Conservation (phyloP, 768 basidiomycete genomes). For the Suillus cothurnatus region DNA sequence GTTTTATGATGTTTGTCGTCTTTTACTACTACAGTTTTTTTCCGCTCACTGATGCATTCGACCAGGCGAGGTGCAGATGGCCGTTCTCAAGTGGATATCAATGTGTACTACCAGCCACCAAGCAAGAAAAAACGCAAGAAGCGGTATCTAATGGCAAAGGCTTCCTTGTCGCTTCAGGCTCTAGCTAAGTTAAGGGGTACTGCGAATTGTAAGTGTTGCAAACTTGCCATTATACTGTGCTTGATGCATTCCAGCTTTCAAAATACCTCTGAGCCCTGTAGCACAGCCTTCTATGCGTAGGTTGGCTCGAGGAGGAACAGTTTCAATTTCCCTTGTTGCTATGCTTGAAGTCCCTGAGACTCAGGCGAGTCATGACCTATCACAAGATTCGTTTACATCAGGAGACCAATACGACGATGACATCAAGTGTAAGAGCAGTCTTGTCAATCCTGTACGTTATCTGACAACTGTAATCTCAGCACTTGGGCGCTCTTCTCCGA, state of each 20-base stretch:
- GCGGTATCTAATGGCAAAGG: constrained; percentile 54
- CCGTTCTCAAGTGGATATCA: constrained; percentile 50
- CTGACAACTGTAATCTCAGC: not conserved
- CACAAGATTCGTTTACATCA: not conserved
- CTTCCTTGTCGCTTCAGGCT: constrained; percentile 54
- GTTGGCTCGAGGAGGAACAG: constrained; percentile 14
- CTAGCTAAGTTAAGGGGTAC: constrained; percentile 49
- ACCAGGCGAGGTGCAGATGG: constrained; percentile 30
- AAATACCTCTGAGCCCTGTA: constrained; percentile 44
- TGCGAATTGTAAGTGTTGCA: constrained; percentile 43
- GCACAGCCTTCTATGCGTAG: constrained; percentile 17
- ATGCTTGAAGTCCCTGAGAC: constrained; percentile 19
- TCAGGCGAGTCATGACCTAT: not conserved
- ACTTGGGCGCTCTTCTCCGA: not conserved
- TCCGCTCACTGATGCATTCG: constrained; percentile 21
- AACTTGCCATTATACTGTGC: constrained; percentile 1
- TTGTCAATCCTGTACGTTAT: not conserved
- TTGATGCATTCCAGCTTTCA: constrained; percentile 36
- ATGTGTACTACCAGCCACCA: constrained; percentile 57
- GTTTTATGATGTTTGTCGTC: constrained; percentile 52
- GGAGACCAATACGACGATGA: not conserved
- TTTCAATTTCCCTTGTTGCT: constrained; percentile 20
- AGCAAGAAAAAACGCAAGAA: constrained; percentile 67
- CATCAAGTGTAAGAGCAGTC: not conserved
- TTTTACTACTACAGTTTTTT: not conserved